Evolutionary conservation across 2,329 filamentous ascomycete genomes (phyloP), one percentile per base, ranked within the genome.

Genomic region (Penicillium polonicum): DNA sequence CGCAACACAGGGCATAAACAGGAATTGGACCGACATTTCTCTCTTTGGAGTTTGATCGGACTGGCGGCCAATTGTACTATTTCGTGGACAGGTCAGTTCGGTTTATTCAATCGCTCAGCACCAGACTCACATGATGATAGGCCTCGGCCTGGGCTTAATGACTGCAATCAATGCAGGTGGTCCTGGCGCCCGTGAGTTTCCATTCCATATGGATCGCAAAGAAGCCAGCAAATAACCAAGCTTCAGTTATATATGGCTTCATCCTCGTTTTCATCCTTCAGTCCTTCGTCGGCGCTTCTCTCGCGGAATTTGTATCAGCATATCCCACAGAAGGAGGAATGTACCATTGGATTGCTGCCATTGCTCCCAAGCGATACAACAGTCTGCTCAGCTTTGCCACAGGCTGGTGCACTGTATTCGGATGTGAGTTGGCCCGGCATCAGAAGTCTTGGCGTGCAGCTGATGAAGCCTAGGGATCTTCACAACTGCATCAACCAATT

Each of bases 261-360:
- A 78, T 81, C 52, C 71, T 81, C 3, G 77, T 81, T 19, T 76
- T 77, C 1, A 71, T 80, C 35, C 72, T 81, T 36, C 78, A 80
- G 45, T 77, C 72, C 38, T 81, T 80, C 56, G 66, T 80, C 31
- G 78, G 73, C 31, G 74, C 76, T 4, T 80, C 79, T 0, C 66
- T 81, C 21, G 76, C 78, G 9, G 79, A 82, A 60, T 76, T 82
- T 52, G 78, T 80, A 9, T 80, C 78, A 4, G 76, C 76, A 2
- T 80, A 80, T 57, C 80, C 80, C 4, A 79, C 78, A 10, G 76
- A 77, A 51, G 80, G 79, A 23, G 79, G 79, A 43, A 80, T 80
- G 78, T 82, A 82, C 55, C 79, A 81, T 62, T 82, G 80, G 80
- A 79, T 80, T 39, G 79, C 78, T 7, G 78, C 76, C 1, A 73